These are phyloP conservation scores for Elsinoe batatas DNA, from an alignment of 2,329 filamentous ascomycete species.

Conservation along the genomic window DNA sequence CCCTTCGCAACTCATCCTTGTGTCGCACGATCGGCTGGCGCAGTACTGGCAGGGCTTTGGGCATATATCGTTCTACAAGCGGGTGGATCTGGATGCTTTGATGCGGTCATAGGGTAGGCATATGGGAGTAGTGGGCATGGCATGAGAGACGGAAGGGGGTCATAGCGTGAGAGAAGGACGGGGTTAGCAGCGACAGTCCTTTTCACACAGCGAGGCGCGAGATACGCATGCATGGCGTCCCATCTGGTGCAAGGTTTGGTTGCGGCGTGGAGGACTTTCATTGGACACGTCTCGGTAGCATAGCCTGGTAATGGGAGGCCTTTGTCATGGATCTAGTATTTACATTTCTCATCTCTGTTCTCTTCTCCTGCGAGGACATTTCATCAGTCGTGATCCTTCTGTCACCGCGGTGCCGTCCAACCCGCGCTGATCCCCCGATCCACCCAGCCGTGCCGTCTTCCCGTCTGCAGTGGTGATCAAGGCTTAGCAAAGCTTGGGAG, in stretches of 20 bases:
- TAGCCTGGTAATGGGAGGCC: too few relatives aligned
- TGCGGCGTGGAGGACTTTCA: too few relatives aligned
- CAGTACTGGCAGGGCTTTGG: slow-evolving; percentile 64
- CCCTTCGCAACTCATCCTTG: slow-evolving; percentile 63
- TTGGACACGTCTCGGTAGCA: too few relatives aligned
- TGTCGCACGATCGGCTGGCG: slow-evolving; percentile 66
- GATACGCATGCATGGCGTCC: not conserved
- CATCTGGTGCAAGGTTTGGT: too few relatives aligned
- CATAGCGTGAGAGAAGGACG: not conserved
- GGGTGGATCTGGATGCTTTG: slow-evolving; percentile 36
- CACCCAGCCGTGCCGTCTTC: slow-evolving; percentile 6
- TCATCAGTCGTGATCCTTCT: not conserved
- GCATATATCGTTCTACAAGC: slow-evolving; percentile 40
- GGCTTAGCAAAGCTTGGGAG: slow-evolving; percentile 1
- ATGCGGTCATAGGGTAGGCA: slow-evolving; percentile 13
- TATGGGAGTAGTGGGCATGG: not conserved
- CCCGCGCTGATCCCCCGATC: not conserved
- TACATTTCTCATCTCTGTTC: too few relatives aligned
- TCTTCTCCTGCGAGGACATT: too few relatives aligned
- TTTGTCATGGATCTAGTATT: too few relatives aligned
- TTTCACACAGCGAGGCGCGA: slow-evolving; percentile 4
- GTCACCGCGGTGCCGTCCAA: not conserved
- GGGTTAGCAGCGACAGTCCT: not conserved
- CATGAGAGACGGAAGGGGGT: too few relatives aligned
- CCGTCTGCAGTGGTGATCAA: not conserved